Evolutionary conservation across 2,329 filamentous ascomycete genomes (phyloP).

Genomic region (Arthrobotrys sinensis): DNA sequence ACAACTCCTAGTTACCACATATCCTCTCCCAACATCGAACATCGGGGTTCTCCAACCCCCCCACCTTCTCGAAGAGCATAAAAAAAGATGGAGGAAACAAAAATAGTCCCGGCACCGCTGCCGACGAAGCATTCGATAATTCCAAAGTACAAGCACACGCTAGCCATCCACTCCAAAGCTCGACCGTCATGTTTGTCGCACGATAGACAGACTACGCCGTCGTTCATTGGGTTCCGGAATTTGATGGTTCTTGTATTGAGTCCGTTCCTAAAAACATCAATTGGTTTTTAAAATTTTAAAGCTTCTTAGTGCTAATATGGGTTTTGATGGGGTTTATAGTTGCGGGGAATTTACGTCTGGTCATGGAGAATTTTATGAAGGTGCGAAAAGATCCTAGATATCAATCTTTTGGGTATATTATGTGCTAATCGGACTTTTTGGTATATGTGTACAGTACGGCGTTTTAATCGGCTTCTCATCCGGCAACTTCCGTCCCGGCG

Average conservation of each 20-base stretch:
- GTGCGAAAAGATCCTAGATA: constrained; percentile 68
- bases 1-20: too few relatives aligned
- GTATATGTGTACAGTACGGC: constrained; percentile 78
- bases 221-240: constrained; percentile 94
- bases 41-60: constrained; percentile 3
- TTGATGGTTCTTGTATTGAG: constrained; percentile 93
- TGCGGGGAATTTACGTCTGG: constrained; percentile 90
- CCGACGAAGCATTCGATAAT: constrained; percentile 68
- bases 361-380: constrained; percentile 98
- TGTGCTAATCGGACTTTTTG: constrained; percentile 53
- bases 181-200: constrained; percentile 87
- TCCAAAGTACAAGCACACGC: constrained; percentile 90
- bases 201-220: constrained; percentile 81
- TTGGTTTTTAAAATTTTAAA: constrained; percentile 7
- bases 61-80: background rate
- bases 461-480: constrained; percentile 92
- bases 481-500: constrained; percentile 86
- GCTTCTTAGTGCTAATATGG: constrained; percentile 25
- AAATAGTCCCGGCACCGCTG: constrained; percentile 63
- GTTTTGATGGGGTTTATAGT: constrained; percentile 71
- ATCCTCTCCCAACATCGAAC: background rate
- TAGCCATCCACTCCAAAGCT: constrained; percentile 82
- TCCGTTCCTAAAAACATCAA: constrained; percentile 68
- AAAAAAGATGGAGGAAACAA: constrained; percentile 56
- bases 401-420: constrained; percentile 32